Evolutionary conservation across 2,329 filamentous ascomycete genomes (phyloP).

Genomic region (Mollisiaceae sp.): DNA sequence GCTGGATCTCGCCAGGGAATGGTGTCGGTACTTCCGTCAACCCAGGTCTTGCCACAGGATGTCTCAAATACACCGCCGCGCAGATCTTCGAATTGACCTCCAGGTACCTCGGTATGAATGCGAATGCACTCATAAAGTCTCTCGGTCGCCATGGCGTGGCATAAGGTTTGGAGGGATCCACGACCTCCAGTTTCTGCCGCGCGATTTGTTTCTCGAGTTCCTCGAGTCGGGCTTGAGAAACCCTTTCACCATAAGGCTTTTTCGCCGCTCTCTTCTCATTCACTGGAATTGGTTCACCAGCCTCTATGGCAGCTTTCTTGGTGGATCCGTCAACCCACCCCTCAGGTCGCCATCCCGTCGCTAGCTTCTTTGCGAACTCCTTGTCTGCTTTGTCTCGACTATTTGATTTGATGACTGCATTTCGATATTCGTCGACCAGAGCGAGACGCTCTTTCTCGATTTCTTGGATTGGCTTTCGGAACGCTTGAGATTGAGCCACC

Average conservation of each 20-base stretch:
- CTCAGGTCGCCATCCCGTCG: background rate
- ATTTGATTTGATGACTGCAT: background rate
- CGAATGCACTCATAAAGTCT: constrained; percentile 87
- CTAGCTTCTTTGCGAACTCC: background rate
- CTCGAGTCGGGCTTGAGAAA: background rate
- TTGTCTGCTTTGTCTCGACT: background rate
- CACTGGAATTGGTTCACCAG: background rate
- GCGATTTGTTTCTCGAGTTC: background rate
- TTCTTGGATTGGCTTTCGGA: constrained; percentile 55
- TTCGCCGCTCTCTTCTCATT: background rate
- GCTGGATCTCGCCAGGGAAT: constrained; percentile 71
- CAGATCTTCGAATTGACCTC: constrained; percentile 99
- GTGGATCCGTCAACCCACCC: background rate
- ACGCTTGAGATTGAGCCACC: constrained; percentile 40
- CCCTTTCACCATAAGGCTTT: background rate
- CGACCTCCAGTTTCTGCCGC: constrained; percentile 22
- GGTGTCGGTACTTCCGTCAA: constrained; percentile 84
- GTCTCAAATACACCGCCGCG: constrained; percentile 90
- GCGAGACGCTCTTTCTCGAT: constrained; percentile 47
- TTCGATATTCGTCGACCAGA: constrained; percentile 44
- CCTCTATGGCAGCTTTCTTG: background rate
- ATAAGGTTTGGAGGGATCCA: constrained; percentile 82
- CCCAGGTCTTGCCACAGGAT: constrained; percentile 87
- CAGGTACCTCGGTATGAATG: constrained; percentile 92
- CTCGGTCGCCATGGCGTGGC: constrained; percentile 88